Conservation (phyloP, 805 yeast species). For the Nakazawaea wickerhamii region DNA sequence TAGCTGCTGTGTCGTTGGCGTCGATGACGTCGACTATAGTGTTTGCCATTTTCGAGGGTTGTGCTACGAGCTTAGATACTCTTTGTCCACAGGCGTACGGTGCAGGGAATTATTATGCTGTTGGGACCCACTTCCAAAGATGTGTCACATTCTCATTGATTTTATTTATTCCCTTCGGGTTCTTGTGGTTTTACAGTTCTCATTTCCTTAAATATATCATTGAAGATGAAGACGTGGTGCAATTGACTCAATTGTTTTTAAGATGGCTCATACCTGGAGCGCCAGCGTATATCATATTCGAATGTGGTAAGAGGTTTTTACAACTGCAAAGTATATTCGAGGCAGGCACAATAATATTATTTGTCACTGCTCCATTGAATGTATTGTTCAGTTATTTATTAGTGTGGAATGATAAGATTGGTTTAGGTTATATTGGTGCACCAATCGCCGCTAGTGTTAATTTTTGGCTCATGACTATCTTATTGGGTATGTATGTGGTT, state of each 20-base stretch:
- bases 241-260: slow-evolving; percentile 53
- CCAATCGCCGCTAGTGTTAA: slow-evolving; percentile 69
- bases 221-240: slow-evolving; percentile 38
- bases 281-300: slow-evolving; percentile 68
- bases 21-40: slow-evolving; percentile 78
- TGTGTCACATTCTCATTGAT: slow-evolving; percentile 59
- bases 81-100: slow-evolving; percentile 79
- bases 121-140: slow-evolving; percentile 63
- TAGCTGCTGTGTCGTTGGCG: slow-evolving; percentile 73
- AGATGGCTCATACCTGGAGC: slow-evolving; percentile 56
- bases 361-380: slow-evolving; percentile 68
- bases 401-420: slow-evolving; percentile 55
- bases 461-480: slow-evolving; percentile 62
- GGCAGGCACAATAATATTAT: slow-evolving; percentile 66
- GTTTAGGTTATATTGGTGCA: slow-evolving; percentile 73
- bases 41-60: slow-evolving; percentile 70
- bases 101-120: slow-evolving; percentile 53
- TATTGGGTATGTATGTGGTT: slow-evolving; percentile 48
- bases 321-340: slow-evolving; percentile 79
- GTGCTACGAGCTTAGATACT: slow-evolving; percentile 71
- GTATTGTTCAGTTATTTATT: slow-evolving; percentile 58
- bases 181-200: slow-evolving; percentile 59
- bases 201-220: slow-evolving; percentile 39
- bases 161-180: slow-evolving; percentile 53
- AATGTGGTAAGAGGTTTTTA: slow-evolving; percentile 65